Percentiles rank a stretch among this genome's conserved stretches.
These are phyloP conservation scores for Phaseolus coccineus DNA, from an alignment of 331 rosid genomes.

Conservation along the genomic window DNA sequence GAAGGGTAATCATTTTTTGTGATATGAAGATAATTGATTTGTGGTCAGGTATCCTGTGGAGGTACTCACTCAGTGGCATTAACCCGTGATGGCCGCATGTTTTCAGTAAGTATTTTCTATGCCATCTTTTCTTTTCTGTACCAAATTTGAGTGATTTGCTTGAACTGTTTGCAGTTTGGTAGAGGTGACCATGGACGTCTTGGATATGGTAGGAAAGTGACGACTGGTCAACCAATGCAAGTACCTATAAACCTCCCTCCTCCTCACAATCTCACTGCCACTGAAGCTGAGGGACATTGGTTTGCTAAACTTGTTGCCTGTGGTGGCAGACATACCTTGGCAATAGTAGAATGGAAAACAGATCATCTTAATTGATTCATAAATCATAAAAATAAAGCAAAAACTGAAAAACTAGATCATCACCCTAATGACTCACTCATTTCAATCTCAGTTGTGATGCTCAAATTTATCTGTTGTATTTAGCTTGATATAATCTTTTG, in stretches of 20 bases:
- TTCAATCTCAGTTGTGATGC: not conserved
- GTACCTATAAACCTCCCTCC: conserved; percentile 76
- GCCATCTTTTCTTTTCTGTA: not conserved
- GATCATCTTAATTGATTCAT: conserved; percentile 51
- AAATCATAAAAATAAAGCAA: conserved; percentile 17
- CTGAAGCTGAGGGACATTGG: conserved; percentile 66
- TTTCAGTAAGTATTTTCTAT: conserved; percentile 65
- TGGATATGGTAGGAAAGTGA: conserved; percentile 92
- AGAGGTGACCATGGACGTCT: conserved; percentile 99
- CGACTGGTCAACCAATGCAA: conserved; percentile 93
- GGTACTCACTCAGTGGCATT: conserved; percentile 98
- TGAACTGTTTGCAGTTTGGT: conserved; percentile 72
- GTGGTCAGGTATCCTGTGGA: conserved; percentile 86
- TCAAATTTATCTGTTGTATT: not conserved
- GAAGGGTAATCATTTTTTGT: not conserved
- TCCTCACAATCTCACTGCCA: conserved; percentile 47
- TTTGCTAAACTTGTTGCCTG: conserved; percentile 86
- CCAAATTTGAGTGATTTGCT: too few species aligned
- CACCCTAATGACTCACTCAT: conserved; percentile 39
- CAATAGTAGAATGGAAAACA: conserved; percentile 73
- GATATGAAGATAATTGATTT: conserved; percentile 30
- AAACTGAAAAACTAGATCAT: conserved; percentile 16
- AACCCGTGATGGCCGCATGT: conserved; percentile 87
- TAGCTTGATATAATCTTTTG: not conserved
- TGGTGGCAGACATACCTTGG: conserved; percentile 97